Percentiles rank a stretch among this genome's conserved stretches.
Conservation (phyloP, 1,284 basidiomycete species). For the Malassezia furfur region DNA sequence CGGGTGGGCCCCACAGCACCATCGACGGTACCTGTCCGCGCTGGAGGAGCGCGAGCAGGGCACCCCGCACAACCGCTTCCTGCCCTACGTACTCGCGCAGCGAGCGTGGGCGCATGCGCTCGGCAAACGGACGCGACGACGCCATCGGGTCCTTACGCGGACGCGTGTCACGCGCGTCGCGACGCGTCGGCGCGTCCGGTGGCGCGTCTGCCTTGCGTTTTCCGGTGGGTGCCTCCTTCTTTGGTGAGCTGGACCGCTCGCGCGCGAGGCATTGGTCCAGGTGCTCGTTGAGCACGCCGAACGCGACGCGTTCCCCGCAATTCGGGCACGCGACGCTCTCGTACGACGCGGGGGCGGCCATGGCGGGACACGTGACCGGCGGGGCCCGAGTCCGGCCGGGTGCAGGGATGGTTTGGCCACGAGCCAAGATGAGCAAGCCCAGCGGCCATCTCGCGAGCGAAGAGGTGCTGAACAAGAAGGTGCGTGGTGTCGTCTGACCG, state of each 20-base stretch:
- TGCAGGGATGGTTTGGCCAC: background rate
- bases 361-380: slow-evolving; percentile 2
- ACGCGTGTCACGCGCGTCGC: background rate
- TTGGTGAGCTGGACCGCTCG: background rate
- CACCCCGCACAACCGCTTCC: slow-evolving; percentile 29
- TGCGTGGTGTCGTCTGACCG: background rate
- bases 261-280: slow-evolving; percentile 31
- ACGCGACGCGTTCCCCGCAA: slow-evolving; percentile 24
- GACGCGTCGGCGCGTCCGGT: background rate
- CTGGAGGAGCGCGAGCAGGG: slow-evolving; percentile 30
- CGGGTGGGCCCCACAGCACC: slow-evolving; percentile 45
- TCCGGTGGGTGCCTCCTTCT: background rate
- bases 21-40: slow-evolving; percentile 35
- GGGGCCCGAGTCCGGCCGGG: slow-evolving; percentile 1
- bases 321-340: slow-evolving; percentile 33
- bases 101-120: slow-evolving; percentile 36
- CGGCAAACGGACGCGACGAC: slow-evolving; percentile 30
- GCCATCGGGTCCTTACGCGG: background rate
- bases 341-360: slow-evolving; percentile 7
- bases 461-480: slow-evolving; percentile 17
- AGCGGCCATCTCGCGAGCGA: slow-evolving; percentile 15
- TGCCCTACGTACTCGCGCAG: slow-evolving; percentile 41
- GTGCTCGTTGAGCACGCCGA: slow-evolving; percentile 35
- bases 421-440: slow-evolving; percentile 11
- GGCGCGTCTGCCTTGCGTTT: background rate